A percentile compares a stretch with the other conserved stretches of the same genome.
Conservation (phyloP, 106 monocot genomes). For the Dendrobium nobile region DNA sequence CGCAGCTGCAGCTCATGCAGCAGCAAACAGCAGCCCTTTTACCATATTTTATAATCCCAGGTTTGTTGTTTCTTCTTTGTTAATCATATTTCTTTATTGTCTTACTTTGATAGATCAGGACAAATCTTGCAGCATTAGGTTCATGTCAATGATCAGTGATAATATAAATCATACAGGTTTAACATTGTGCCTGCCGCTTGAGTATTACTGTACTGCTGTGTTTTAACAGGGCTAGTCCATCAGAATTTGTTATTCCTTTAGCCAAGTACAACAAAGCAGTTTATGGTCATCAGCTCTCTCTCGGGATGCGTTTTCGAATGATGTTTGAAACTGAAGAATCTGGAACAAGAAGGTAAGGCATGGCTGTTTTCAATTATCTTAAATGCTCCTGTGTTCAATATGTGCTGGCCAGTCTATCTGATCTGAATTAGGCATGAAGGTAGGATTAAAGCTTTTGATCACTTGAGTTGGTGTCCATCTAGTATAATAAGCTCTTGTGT, state of each 20-base stretch:
- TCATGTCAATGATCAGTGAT: background rate
- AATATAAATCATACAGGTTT: constrained; percentile 1
- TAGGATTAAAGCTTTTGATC: background rate
- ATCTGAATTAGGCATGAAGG: too few species aligned
- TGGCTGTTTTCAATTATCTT: background rate
- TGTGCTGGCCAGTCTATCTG: too few species aligned
- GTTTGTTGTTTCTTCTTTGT: constrained; percentile 17
- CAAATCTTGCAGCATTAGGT: background rate
- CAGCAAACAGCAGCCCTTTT: constrained; percentile 76
- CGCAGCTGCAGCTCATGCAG: constrained; percentile 88
- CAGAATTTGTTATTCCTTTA: constrained; percentile 82
- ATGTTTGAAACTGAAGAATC: constrained; percentile 94
- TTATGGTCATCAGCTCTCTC: constrained; percentile 64
- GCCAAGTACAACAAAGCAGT: constrained; percentile 75
- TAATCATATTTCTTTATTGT: constrained; percentile 2
- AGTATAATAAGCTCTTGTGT: background rate
- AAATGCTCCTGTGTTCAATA: background rate
- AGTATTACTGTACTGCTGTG: background rate
- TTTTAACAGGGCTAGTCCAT: constrained; percentile 66
- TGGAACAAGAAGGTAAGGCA: constrained; percentile 67
- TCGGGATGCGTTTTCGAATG: constrained; percentile 90
- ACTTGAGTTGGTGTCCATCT: background rate
- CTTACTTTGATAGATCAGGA: background rate
- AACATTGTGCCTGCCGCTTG: background rate
- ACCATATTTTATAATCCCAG: constrained; percentile 88